Conservation (phyloP, 2,329 filamentous ascomycete species). For the Paramyrothecium roridum region DNA sequence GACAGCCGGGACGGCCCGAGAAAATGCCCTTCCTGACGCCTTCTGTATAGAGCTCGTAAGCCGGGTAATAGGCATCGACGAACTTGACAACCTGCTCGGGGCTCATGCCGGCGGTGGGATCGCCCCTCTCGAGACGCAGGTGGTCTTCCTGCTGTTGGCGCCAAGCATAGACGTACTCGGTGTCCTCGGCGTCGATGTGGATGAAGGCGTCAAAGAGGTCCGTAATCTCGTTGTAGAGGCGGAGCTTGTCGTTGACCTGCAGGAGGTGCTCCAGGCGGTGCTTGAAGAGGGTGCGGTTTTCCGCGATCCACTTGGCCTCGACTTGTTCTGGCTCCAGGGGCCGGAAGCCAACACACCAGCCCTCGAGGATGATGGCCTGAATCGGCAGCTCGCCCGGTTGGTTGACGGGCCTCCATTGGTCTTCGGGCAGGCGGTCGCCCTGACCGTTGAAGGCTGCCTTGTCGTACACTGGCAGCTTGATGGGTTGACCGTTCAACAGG, state of each 20-base stretch:
- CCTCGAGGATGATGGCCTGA: conserved; percentile 76
- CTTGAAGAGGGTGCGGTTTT: conserved; percentile 44
- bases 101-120: conserved; percentile 65
- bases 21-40: conserved; percentile 57
- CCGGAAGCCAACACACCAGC: conserved; percentile 87
- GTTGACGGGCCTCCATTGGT: conserved; percentile 60
- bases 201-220: conserved; percentile 51
- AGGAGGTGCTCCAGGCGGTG: conserved; percentile 48
- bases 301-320: conserved; percentile 48
- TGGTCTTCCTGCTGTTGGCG: conserved; percentile 75
- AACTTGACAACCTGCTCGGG: conserved; percentile 76
- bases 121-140: conserved; percentile 62
- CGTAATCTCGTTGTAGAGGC: conserved; percentile 46
- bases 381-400: conserved; percentile 44
- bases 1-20: conserved; percentile 42
- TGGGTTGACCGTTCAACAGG: conserved; percentile 49
- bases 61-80: conserved; percentile 66
- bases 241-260: conserved; percentile 46
- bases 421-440: conserved; percentile 67
- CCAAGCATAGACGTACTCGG: conserved; percentile 79
- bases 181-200: conserved; percentile 67
- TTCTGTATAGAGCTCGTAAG: conserved; percentile 67
- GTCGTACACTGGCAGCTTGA: conserved; percentile 72
- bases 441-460: conserved; percentile 74
- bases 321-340: conserved; percentile 51